Percentiles rank a stretch among this genome's conserved stretches.
These are phyloP conservation scores for Mesotaenium endlicherianum DNA, from an alignment of 139 green algal genomes.

Conservation along the genomic window DNA sequence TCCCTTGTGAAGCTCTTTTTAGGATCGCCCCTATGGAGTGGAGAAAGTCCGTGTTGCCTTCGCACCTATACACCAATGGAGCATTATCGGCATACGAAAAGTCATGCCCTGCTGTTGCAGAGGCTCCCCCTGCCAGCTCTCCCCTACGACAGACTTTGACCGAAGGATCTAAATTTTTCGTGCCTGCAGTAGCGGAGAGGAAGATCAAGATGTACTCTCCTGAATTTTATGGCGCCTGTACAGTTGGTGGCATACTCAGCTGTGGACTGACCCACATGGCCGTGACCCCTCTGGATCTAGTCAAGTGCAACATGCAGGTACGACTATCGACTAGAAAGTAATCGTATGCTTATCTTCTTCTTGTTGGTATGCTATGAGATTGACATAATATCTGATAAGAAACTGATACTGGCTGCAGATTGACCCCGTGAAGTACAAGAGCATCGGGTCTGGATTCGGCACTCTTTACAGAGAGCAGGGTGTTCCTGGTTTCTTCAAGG, in stretches of 20 bases:
- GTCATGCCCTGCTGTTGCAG: too few species aligned
- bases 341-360: background rate
- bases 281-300: constrained; percentile 62
- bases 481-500: constrained; percentile 52
- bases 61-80: too few species aligned
- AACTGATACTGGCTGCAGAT: constrained; percentile 53
- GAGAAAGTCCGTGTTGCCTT: too few species aligned
- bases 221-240: constrained; percentile 79
- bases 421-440: constrained; percentile 57
- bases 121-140: too few species aligned
- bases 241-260: constrained; percentile 68
- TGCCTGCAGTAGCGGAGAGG: constrained; percentile 29
- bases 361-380: background rate
- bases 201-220: constrained; percentile 69
- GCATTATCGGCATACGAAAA: too few species aligned
- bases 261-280: constrained; percentile 61
- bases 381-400: too few species aligned
- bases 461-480: constrained; percentile 56
- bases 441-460: constrained; percentile 54
- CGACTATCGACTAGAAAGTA: background rate
- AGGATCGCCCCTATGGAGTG: too few species aligned
- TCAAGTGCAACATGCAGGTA: constrained; percentile 66
- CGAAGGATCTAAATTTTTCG: constrained; percentile 28
- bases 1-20: too few species aligned
- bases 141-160: too few species aligned